Evolutionary conservation across 257 asterid species (phyloP).

Genomic region (Petunia axillaris): DNA sequence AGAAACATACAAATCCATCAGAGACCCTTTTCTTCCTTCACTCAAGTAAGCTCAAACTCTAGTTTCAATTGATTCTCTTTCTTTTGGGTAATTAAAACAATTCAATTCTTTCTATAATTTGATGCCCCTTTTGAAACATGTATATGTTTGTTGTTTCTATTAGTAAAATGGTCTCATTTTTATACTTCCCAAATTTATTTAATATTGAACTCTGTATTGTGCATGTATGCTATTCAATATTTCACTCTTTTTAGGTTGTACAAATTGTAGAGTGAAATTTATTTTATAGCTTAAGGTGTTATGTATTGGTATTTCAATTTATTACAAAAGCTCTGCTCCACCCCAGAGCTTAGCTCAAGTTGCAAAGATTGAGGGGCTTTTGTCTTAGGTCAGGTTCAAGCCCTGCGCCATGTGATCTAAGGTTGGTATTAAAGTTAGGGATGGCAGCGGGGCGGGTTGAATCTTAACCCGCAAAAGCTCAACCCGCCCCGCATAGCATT

Average conservation of each 20-base stretch:
- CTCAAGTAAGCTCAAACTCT: conserved; percentile 5
- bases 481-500: too few relatives aligned
- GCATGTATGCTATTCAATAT: too few relatives aligned
- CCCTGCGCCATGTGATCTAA: too few relatives aligned
- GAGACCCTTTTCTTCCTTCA: neutral
- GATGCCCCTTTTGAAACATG: neutral
- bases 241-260: neutral
- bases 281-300: neutral
- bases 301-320: neutral
- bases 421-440: too few relatives aligned
- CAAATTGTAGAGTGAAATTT: neutral
- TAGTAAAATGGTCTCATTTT: neutral
- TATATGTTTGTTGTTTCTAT: neutral
- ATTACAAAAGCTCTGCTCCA: too few relatives aligned
- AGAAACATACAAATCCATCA: neutral
- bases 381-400: too few relatives aligned
- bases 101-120: neutral
- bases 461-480: too few relatives aligned
- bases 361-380: too few relatives aligned
- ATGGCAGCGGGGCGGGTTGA: too few relatives aligned
- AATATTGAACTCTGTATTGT: neutral
- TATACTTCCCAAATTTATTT: too few relatives aligned
- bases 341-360: too few relatives aligned
- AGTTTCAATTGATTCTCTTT: conserved; percentile 14
- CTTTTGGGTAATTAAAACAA: neutral